Percentiles rank a stretch among this genome's conserved stretches.
These are phyloP conservation scores for Coemansia sp. DNA, from an alignment of 192 early-diverging fungal genomes.

Conservation along the genomic window DNA sequence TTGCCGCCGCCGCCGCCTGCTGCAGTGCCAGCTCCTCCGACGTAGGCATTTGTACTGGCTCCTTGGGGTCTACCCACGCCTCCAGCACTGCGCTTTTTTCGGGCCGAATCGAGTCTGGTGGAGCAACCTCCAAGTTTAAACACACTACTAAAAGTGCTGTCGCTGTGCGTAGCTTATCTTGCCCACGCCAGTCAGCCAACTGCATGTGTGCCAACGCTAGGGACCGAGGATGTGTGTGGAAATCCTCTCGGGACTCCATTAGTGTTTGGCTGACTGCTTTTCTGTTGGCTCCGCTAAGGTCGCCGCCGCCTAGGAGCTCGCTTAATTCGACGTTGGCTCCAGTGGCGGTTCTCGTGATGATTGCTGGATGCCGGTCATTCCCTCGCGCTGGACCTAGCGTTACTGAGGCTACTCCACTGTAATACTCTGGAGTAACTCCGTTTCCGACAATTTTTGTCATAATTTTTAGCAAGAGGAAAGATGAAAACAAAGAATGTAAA, in stretches of 20 bases:
- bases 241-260: constrained; percentile 44
- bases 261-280: constrained; percentile 30
- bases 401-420: constrained; percentile 27
- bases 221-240: constrained; percentile 54
- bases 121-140: constrained; percentile 93
- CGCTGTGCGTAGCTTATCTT: constrained; percentile 77
- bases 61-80: constrained; percentile 93
- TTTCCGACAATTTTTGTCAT: constrained; percentile 16
- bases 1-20: background rate
- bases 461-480: too few species aligned
- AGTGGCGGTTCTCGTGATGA: constrained; percentile 41
- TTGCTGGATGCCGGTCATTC: constrained; percentile 21
- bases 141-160: constrained; percentile 87
- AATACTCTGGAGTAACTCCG: background rate
- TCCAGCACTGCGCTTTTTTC: constrained; percentile 86
- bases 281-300: constrained; percentile 7
- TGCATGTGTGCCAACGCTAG: constrained; percentile 43
- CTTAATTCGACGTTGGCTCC: constrained; percentile 40
- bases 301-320: constrained; percentile 33
- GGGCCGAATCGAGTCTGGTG: constrained; percentile 90
- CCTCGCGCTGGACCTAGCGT: constrained; percentile 32
- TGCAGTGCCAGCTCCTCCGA: constrained; percentile 82
- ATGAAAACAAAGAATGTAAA: constrained; percentile 2
- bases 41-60: constrained; percentile 48
- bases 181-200: constrained; percentile 65